phyloP scores from a whole-genome alignment of 371 early-diverging fungal genomes.

The Zopfochytrium polystomum region DNA sequence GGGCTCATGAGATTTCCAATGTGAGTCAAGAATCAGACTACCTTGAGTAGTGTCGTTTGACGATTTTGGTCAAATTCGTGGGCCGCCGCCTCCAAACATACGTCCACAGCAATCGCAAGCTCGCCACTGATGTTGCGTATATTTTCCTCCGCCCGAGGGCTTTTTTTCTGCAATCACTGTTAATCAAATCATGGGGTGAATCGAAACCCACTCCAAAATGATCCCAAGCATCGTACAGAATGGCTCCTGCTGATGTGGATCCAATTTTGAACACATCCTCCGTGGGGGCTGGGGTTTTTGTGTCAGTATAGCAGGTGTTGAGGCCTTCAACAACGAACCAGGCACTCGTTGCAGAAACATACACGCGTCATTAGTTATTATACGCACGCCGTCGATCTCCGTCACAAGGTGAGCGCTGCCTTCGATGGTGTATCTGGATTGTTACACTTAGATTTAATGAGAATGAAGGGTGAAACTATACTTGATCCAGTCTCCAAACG shows the following conservation, averaged over 20 bases:
- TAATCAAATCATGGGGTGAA: neutral
- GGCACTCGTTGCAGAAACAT: constrained; percentile 87
- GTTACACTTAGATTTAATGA: neutral
- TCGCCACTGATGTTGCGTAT: constrained; percentile 80
- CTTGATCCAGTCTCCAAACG: constrained; percentile 87
- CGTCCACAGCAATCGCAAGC: constrained; percentile 81
- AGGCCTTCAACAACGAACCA: constrained; percentile 45
- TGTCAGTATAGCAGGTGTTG: neutral
- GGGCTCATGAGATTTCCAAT: neutral
- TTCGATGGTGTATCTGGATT: constrained; percentile 65
- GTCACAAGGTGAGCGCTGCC: constrained; percentile 74
- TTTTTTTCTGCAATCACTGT: constrained; percentile 55
- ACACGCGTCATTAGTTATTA: constrained; percentile 77
- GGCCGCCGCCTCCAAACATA: constrained; percentile 92
- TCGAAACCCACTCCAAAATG: constrained; percentile 66
- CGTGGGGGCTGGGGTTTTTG: constrained; percentile 54
- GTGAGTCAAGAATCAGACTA: constrained; percentile 15
- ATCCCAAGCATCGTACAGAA: constrained; percentile 90
- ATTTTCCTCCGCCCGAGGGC: constrained; percentile 91
- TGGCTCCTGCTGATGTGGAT: constrained; percentile 88
- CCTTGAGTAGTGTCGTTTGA: constrained; percentile 77
- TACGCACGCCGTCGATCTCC: constrained; percentile 91
- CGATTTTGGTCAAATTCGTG: constrained; percentile 71
- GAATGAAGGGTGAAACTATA: constrained; percentile 29
- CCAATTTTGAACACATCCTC: constrained; percentile 90